These are phyloP conservation scores for Chrysoporthe puriensis DNA, from an alignment of 2,329 filamentous ascomycete species.

Conservation along the genomic window DNA sequence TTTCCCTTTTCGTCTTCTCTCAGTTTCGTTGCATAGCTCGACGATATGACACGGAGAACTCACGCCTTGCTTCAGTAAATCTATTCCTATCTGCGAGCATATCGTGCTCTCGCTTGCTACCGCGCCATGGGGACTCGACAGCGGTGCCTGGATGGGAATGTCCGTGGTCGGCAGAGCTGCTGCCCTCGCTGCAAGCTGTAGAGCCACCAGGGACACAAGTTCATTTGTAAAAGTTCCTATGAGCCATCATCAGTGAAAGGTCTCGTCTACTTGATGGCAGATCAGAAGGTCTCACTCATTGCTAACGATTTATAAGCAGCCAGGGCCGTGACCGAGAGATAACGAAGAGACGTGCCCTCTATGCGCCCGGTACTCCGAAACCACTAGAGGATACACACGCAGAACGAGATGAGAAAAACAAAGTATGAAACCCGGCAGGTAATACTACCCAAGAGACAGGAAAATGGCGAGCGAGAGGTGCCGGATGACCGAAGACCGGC, in stretches of 20 bases:
- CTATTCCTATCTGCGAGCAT: conserved; percentile 70
- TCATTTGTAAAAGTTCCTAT: conserved; percentile 12
- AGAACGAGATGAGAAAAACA: not conserved
- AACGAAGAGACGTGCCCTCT: not conserved
- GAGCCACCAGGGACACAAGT: conserved; percentile 11
- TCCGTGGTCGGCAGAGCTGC: conserved; percentile 15
- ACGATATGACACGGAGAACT: conserved; percentile 30
- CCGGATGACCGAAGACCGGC: conserved; percentile 6
- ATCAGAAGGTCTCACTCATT: conserved; percentile 22
- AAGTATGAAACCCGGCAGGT: not conserved
- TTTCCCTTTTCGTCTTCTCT: conserved; percentile 57
- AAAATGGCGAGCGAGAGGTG: conserved; percentile 2
- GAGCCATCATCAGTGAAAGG: not conserved
- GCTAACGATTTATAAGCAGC: conserved; percentile 8
- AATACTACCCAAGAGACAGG: not conserved
- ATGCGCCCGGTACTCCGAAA: not conserved
- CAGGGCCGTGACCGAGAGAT: not conserved
- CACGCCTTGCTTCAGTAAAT: conserved; percentile 60
- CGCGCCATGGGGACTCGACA: conserved; percentile 52
- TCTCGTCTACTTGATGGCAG: not conserved
- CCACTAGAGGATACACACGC: no score
- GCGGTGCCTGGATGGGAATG: conserved; percentile 11
- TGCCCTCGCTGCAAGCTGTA: conserved; percentile 15
- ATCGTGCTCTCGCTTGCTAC: conserved; percentile 71
- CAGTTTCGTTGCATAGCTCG: not conserved